Base-by-base conservation (phyloP, 345 rosid species). In the Pelargonium nanum region DNA sequence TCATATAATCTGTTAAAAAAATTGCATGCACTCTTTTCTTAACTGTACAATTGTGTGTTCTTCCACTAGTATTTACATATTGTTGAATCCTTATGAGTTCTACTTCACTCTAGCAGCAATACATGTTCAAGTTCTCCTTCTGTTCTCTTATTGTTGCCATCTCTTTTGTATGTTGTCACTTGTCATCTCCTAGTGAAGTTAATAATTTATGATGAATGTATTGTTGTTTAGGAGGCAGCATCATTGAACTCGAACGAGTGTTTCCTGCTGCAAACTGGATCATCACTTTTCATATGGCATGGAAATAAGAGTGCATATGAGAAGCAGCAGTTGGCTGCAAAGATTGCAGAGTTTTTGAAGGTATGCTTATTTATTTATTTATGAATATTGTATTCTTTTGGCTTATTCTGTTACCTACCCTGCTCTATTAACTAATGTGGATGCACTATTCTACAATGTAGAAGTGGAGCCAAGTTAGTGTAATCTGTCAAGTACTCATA, bases 221-320 rank as follows among this genome's bases (percentile, higher is more conserved):
- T 50, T 66, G 50, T 75, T 56, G 59, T 75, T 69, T 68, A 94
- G 99, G 86, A 82, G 77, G 95, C 95, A 57, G 72, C 95, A 22
- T 88, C 91, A 59, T 77, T 94, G 77, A 82, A 86, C 74, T 88
- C 99, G 55, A 59, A 70, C 1, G 92, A 90, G 68, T 94, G 97
- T 70, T 90, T 88, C 77, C 86, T 94, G 74, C 86, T 94, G 78
- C 99, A 94, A 85, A 86, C 97, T 72, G 97, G 97, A 52, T 83
- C 93, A 25, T 80, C 93, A 53, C 17, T 88, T 69, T 94, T 90
- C 75, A 78, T 72, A 24, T 94, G 99, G 99, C 92, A 86, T 74
- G 99, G 99, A 68, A 88, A 77, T 78, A 92, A 90, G 81, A 83
- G 99, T 77, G 72, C 93, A 23, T 81, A 70, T 74, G 97, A 94